A percentile compares a stretch with the other conserved stretches of the same genome.
Conservation (phyloP, 139 green algal species). For the Edaphochlamys debaryana region DNA sequence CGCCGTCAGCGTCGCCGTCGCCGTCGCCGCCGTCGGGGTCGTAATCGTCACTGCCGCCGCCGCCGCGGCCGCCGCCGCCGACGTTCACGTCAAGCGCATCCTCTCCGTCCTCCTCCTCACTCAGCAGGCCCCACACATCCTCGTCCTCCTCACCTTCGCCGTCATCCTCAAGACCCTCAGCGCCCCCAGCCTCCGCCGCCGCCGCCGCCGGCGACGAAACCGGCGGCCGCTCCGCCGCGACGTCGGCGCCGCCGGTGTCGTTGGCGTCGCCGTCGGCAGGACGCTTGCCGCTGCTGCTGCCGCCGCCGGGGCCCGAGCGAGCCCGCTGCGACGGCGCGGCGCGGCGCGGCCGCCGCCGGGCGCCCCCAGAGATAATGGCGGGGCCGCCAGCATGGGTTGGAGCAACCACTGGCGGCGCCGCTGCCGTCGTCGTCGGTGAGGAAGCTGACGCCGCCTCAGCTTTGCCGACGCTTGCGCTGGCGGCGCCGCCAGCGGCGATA, state of each 20-base stretch:
- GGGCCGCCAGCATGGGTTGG: no score
- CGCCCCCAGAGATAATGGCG: not conserved
- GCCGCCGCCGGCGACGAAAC: no score
- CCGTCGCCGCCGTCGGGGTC: not conserved
- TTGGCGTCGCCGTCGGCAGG: slow-evolving; percentile 17
- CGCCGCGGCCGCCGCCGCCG: not conserved
- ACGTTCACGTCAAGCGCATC: not conserved
- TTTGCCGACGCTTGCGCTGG: no score
- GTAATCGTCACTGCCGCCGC: not conserved
- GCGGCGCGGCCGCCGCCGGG: no score
- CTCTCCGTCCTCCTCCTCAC: not conserved
- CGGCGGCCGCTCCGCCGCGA: no score
- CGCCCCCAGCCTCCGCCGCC: no score
- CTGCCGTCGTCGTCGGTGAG: no score
- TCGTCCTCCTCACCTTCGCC: not conserved
- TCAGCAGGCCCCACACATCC: no score
- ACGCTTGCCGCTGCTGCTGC: not conserved
- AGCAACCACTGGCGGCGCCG: no score
- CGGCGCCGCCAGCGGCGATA: no score
- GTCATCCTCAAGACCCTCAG: not conserved
- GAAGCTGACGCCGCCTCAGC: no score
- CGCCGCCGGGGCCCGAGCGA: not conserved
- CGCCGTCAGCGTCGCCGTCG: not conserved
- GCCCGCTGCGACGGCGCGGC: not conserved
- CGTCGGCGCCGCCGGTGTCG: not conserved